phyloP scores from a whole-genome alignment of 202 grass and related monocot genomes.

The Carex sylvatica region DNA sequence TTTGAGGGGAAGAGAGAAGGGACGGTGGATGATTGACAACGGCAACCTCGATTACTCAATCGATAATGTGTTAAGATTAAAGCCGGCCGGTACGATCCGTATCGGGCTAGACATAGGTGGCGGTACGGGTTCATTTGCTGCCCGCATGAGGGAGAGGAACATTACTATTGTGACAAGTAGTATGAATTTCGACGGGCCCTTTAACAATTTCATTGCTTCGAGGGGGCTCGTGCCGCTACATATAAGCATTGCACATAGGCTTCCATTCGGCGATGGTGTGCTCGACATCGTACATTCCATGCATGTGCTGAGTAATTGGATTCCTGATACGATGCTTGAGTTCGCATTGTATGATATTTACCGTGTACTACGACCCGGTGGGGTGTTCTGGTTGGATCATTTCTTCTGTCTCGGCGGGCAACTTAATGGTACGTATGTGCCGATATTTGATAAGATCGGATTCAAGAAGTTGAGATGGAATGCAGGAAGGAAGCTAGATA shows the following conservation, averaged over 20 bases:
- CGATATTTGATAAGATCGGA: conserved; percentile 59
- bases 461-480: conserved; percentile 62
- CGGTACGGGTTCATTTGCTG: conserved; percentile 75
- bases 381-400: conserved; percentile 84
- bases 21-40: conserved; percentile 55
- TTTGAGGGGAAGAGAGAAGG: conserved; percentile 62
- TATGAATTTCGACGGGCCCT: conserved; percentile 72
- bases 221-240: conserved; percentile 68
- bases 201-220: conserved; percentile 70
- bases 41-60: conserved; percentile 47
- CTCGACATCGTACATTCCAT: conserved; percentile 85
- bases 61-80: conserved; percentile 49
- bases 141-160: conserved; percentile 65
- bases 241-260: conserved; percentile 59
- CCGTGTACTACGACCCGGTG: conserved; percentile 66
- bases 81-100: conserved; percentile 42
- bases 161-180: conserved; percentile 78
- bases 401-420: conserved; percentile 70
- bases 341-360: conserved; percentile 69
- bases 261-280: conserved; percentile 63
- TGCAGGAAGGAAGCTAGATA: conserved; percentile 60
- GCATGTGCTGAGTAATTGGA: conserved; percentile 68
- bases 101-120: conserved; percentile 85
- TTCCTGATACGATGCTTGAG: conserved; percentile 60
- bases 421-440: conserved; percentile 62